Conservation (phyloP, 2,329 filamentous ascomycete genomes). For the Kalaharituber pfeilii region DNA sequence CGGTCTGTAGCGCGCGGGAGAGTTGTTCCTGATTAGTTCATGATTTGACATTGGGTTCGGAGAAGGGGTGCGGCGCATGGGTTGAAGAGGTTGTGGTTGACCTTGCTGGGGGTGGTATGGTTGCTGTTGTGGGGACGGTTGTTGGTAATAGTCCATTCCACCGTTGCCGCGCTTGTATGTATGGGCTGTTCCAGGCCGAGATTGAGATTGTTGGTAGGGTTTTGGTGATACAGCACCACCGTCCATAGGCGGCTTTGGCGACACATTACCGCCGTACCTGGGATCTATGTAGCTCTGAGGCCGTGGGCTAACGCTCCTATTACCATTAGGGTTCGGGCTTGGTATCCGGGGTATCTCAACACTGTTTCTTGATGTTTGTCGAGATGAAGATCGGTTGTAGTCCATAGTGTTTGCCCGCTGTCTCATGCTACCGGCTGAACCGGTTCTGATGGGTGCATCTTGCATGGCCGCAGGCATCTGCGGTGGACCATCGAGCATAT, state of each 20-base stretch:
- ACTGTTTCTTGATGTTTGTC: conserved; percentile 6
- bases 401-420: conserved; percentile 20
- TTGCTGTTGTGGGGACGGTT: background rate
- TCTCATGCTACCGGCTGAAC: conserved; percentile 19
- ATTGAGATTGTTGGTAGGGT: conserved; percentile 28
- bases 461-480: conserved; percentile 17
- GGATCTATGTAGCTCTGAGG: conserved; percentile 23
- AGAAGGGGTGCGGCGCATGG: background rate
- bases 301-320: conserved; percentile 26
- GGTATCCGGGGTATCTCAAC: conserved; percentile 24
- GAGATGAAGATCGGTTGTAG: conserved; percentile 11
- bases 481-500: conserved; percentile 42
- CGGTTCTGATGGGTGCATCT: conserved; percentile 4
- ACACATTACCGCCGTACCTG: conserved; percentile 23
- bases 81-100: background rate
- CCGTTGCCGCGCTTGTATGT: conserved; percentile 9
- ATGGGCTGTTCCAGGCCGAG: conserved; percentile 24
- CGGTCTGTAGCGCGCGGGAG: background rate
- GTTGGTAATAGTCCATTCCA: background rate
- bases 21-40: background rate
- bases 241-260: conserved; percentile 16
- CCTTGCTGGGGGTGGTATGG: background rate
- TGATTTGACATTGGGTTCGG: background rate
- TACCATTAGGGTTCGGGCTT: conserved; percentile 26
- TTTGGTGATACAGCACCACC: conserved; percentile 31